A percentile compares a stretch with the other conserved stretches of the same genome.
These are phyloP conservation scores for Pythium rishiriense DNA, from an alignment of 352 stramenopile genomes.

Conservation along the genomic window DNA sequence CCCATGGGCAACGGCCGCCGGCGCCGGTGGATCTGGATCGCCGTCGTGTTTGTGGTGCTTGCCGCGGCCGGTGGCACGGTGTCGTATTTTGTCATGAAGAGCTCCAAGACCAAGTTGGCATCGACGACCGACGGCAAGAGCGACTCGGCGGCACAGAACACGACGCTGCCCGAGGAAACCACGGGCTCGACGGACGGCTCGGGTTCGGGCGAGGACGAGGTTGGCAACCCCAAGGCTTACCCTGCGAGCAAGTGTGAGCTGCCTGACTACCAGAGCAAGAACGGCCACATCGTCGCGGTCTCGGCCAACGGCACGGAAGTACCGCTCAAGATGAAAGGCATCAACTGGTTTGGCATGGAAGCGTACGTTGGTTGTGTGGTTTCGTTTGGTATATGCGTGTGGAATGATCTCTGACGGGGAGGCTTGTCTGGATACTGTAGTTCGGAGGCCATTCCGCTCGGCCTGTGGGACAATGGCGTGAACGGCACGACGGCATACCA, in stretches of 20 bases:
- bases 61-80: conserved; percentile 5
- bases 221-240: conserved; percentile 24
- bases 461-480: conserved; percentile 57
- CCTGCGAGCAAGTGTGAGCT: conserved; percentile 40
- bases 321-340: conserved; percentile 78
- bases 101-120: background rate
- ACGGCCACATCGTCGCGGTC: conserved; percentile 69
- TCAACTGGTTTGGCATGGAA: conserved; percentile 88
- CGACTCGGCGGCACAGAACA: background rate
- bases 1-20: conserved; percentile 3
- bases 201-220: background rate
- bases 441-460: conserved; percentile 53
- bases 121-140: conserved; percentile 7
- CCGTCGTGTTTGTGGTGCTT: conserved; percentile 13
- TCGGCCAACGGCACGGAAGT: conserved; percentile 50
- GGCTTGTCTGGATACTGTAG: conserved; percentile 13
- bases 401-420: background rate
- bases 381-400: background rate
- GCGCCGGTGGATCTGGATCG: conserved; percentile 8
- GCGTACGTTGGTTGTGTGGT: conserved; percentile 36
- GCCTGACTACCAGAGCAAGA: conserved; percentile 74
- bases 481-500: conserved; percentile 63
- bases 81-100: conserved; percentile 23
- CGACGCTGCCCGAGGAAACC: background rate
- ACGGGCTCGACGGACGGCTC: background rate